Evolutionary conservation across 2,329 filamentous ascomycete genomes (phyloP).

Genomic region (Diplodia scrobiculata): DNA sequence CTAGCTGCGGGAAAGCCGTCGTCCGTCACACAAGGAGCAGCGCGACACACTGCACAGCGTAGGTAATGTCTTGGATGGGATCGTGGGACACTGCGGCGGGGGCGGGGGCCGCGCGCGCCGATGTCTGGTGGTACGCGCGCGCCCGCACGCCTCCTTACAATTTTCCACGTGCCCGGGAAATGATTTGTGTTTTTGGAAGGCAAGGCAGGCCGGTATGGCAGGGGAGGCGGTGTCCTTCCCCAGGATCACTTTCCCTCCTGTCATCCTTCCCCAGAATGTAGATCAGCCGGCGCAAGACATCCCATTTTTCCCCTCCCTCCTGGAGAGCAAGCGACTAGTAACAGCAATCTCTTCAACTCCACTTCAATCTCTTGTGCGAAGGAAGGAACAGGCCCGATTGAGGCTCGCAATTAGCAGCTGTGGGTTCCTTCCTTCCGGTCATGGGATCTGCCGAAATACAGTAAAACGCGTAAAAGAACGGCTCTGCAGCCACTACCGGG

Average conservation of each 20-base stretch:
- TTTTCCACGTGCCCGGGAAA: conserved; percentile 21
- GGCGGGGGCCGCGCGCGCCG: not conserved
- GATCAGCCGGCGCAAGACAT: not conserved
- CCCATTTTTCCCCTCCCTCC: not conserved
- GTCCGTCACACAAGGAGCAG: not conserved
- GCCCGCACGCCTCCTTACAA: conserved; percentile 6
- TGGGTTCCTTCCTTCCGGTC: not conserved
- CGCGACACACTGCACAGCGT: not conserved
- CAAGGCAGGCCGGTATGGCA: not conserved
- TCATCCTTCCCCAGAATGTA: not conserved
- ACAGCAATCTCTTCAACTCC: not conserved
- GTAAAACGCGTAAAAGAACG: not conserved
- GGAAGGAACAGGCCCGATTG: not conserved
- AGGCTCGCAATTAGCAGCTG: not conserved
- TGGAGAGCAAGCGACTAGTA: not conserved
- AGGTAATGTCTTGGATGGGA: not conserved
- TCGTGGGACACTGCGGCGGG: not conserved
- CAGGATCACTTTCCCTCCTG: too few relatives aligned
- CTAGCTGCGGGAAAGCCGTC: not conserved
- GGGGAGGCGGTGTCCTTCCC: not conserved
- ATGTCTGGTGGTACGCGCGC: not conserved
- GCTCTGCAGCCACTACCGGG: not conserved
- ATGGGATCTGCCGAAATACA: not conserved
- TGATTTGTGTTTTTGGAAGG: not conserved
- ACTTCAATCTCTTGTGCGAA: not conserved